Conservation (phyloP, 768 basidiomycete species). For the Psilocybe cubensis region DNA sequence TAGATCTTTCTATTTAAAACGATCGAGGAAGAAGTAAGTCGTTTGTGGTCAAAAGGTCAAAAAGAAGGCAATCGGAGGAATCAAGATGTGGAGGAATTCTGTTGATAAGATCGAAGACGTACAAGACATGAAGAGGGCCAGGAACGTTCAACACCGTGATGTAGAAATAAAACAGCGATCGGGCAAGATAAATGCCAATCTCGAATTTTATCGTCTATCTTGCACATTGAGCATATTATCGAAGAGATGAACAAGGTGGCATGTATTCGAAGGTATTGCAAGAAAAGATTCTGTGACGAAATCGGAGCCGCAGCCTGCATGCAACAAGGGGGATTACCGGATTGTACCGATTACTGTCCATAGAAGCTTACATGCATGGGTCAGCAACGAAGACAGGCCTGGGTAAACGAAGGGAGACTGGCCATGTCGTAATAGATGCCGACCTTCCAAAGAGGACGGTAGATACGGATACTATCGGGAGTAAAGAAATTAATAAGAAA, state of each 20-base stretch:
- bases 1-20: slow-evolving; percentile 2
- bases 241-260: background rate
- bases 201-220: background rate
- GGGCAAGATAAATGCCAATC: background rate
- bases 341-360: slow-evolving; percentile 7
- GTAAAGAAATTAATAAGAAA: background rate
- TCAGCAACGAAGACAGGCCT: slow-evolving; percentile 5
- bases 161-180: background rate
- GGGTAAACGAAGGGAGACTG: slow-evolving; percentile 6
- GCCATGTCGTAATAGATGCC: background rate
- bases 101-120: slow-evolving; percentile 6
- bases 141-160: background rate
- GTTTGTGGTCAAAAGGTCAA: background rate
- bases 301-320: slow-evolving; percentile 9
- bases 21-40: slow-evolving; percentile 1
- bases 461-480: background rate
- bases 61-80: background rate
- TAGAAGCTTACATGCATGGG: background rate
- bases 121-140: background rate
- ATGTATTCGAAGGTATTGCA: background rate
- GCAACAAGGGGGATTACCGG: slow-evolving; percentile 5
- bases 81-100: background rate
- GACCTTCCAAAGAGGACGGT: background rate
- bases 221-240: background rate
- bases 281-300: background rate